Conservation (phyloP, 257 asterid genomes). For the Eustoma russellianum region DNA sequence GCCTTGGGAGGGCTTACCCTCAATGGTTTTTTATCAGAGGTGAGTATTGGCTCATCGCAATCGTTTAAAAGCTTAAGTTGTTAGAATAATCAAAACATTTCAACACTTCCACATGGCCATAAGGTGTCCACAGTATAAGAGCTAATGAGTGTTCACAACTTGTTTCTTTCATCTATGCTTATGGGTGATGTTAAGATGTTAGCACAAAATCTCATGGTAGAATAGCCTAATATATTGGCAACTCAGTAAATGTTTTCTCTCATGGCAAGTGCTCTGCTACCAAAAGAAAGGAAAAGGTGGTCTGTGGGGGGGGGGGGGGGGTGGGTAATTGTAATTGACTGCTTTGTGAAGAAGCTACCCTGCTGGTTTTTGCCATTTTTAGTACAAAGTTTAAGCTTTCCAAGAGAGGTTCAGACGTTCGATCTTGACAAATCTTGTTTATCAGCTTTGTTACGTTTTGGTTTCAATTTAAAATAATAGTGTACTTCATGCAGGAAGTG, state of each 20-base stretch:
- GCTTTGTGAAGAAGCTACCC: neutral
- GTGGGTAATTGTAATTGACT: neutral
- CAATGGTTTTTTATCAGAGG: conserved; percentile 84
- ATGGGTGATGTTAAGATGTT: neutral
- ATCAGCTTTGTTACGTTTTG: neutral
- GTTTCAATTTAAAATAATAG: no score
- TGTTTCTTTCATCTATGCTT: neutral
- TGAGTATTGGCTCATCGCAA: conserved; percentile 13
- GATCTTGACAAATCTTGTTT: neutral
- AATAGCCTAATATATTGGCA: no score
- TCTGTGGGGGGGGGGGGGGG: no score
- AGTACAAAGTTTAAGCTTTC: neutral
- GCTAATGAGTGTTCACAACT: neutral
- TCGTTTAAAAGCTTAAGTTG: no score
- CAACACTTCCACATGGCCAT: no score
- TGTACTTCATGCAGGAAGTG: no score
- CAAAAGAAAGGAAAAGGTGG: no score
- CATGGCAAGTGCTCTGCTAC: no score
- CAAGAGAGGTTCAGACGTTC: neutral
- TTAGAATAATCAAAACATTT: no score
- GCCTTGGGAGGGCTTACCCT: conserved; percentile 79
- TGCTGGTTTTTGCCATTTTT: neutral
- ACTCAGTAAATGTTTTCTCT: no score
- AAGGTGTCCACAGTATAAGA: no score
- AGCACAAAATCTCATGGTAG: no score